Conservation (phyloP, 768 basidiomycete species). For the Cyathus striatus region DNA sequence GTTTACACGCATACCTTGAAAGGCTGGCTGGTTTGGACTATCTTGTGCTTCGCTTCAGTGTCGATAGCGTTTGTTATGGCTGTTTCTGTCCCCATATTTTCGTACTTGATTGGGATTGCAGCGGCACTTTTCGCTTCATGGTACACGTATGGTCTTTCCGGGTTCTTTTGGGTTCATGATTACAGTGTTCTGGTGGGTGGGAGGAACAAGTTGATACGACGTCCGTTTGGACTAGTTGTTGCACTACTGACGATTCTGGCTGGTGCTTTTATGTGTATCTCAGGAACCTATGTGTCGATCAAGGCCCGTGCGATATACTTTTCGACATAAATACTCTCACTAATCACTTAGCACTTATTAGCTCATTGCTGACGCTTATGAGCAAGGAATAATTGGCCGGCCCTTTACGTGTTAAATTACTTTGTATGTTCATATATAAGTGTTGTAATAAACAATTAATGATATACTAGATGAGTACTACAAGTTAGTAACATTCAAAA, state of each 20-base stretch:
- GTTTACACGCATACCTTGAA: constrained; percentile 44
- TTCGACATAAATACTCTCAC: not conserved
- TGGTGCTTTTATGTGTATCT: constrained; percentile 48
- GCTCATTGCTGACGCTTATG: constrained; percentile 44
- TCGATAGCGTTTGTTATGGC: constrained; percentile 42
- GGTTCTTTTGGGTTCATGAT: constrained; percentile 52
- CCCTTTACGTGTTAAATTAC: constrained; percentile 43
- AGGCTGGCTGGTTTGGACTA: constrained; percentile 26
- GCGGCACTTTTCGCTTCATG: constrained; percentile 54
- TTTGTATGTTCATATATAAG: not conserved
- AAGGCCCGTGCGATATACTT: constrained; percentile 26
- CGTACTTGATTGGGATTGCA: constrained; percentile 46
- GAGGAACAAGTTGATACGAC: constrained; percentile 21
- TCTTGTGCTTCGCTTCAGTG: constrained; percentile 34
- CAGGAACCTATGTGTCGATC: constrained; percentile 47
- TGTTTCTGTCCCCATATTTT: constrained; percentile 50
- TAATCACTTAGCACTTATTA: constrained; percentile 12
- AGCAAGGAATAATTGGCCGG: constrained; percentile 32
- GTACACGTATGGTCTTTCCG: constrained; percentile 52
- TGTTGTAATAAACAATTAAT: not conserved
- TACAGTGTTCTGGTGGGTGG: constrained; percentile 35
- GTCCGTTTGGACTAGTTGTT: constrained; percentile 25
- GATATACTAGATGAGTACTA: not conserved
- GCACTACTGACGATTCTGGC: constrained; percentile 38
- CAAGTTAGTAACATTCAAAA: no score